Evolutionary conservation across 345 rosid species (phyloP).

Genomic region (Chamaenerion angustifolium): DNA sequence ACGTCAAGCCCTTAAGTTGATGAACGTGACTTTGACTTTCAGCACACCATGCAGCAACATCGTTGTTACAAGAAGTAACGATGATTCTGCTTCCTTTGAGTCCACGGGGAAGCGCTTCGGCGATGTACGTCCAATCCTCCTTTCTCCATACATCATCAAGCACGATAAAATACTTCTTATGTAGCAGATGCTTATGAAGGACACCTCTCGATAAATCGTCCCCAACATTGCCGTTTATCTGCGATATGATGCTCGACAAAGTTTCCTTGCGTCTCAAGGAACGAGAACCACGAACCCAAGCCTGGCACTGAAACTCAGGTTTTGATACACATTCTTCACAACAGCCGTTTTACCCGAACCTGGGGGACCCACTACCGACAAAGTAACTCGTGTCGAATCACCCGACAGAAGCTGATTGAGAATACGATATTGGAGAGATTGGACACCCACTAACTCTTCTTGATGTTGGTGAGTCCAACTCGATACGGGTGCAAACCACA

Average conservation of each 20-base stretch:
- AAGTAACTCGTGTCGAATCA: background rate
- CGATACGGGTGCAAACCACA: background rate
- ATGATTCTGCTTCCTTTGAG: conserved; percentile 7
- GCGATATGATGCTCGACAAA: conserved; percentile 1
- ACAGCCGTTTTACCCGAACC: conserved; percentile 15
- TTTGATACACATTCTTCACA: conserved; percentile 8
- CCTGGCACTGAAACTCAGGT: conserved; percentile 5
- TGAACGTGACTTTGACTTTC: background rate
- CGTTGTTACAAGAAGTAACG: background rate
- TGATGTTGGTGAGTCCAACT: background rate
- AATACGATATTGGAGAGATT: background rate
- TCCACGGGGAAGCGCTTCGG: background rate
- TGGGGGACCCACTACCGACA: conserved; percentile 9
- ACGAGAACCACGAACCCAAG: conserved; percentile 10
- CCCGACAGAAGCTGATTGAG: conserved; percentile 8
- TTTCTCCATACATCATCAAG: conserved; percentile 13
- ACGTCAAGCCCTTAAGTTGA: background rate
- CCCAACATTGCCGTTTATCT: background rate
- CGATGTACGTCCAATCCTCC: background rate
- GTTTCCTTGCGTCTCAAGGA: conserved; percentile 6
- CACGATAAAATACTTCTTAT: conserved; percentile 2
- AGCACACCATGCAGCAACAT: background rate
- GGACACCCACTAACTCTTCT: conserved; percentile 8
- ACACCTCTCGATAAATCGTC: background rate
- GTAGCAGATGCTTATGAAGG: background rate